Percentiles rank a stretch among this genome's conserved stretches.
Conservation (phyloP, 495 filamentous ascomycete species). For the Cercophora samala region DNA sequence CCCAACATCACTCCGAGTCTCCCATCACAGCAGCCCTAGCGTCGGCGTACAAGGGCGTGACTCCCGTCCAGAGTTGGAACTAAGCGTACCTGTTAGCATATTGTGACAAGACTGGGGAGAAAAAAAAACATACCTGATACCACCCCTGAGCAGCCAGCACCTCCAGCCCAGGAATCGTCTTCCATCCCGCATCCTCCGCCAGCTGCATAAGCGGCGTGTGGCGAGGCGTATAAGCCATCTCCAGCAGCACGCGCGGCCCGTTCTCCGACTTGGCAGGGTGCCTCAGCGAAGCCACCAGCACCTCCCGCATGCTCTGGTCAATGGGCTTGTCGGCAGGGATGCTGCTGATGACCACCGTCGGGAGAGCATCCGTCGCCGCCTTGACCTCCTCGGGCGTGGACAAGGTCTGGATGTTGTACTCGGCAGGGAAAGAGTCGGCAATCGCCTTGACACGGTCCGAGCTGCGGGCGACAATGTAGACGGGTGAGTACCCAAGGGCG, state of each 20-base stretch:
- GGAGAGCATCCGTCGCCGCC: constrained; percentile 47
- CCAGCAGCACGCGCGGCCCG: constrained; percentile 62
- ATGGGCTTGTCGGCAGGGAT: constrained; percentile 88
- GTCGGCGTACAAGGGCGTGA: constrained; percentile 64
- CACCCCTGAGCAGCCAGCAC: constrained; percentile 86
- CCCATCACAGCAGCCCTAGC: constrained; percentile 55
- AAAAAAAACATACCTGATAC: constrained; percentile 52
- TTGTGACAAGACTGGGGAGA: background rate
- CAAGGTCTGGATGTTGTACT: constrained; percentile 69
- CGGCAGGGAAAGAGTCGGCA: constrained; percentile 65
- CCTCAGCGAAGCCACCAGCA: constrained; percentile 59
- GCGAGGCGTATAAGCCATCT: constrained; percentile 95
- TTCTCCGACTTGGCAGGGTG: constrained; percentile 39
- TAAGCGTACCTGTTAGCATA: constrained; percentile 25
- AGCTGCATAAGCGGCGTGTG: constrained; percentile 83
- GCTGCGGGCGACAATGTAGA: constrained; percentile 84
- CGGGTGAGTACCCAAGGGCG: constrained; percentile 74
- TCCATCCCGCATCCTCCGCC: constrained; percentile 80
- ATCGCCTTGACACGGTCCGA: constrained; percentile 63
- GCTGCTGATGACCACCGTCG: constrained; percentile 77
- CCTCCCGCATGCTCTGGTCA: constrained; percentile 64
- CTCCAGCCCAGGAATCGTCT: constrained; percentile 80
- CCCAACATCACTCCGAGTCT: constrained; percentile 13
- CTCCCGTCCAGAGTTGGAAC: constrained; percentile 79
- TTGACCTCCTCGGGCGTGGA: constrained; percentile 49